A percentile compares a stretch with the other conserved stretches of the same genome.
These are phyloP conservation scores for Pezicula rhizophila DNA, from an alignment of 2,329 filamentous ascomycete species.

Conservation along the genomic window DNA sequence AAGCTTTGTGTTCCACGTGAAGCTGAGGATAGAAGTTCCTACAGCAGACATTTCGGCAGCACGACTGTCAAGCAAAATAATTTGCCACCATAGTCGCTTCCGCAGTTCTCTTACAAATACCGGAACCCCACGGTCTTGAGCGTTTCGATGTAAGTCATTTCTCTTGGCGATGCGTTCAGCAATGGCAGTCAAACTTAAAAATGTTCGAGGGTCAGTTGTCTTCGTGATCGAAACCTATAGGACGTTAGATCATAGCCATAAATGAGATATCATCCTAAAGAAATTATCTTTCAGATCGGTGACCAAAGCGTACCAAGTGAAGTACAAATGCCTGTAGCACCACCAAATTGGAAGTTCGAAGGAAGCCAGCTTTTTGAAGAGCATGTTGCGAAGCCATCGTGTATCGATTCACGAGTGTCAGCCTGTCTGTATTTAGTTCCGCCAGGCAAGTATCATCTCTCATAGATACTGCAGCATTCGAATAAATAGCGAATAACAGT, in stretches of 20 bases:
- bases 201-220: slow-evolving; percentile 33
- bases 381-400: slow-evolving; percentile 57
- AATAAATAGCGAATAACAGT: slow-evolving; percentile 62
- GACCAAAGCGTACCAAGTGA: slow-evolving; percentile 47
- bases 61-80: slow-evolving; percentile 54
- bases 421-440: slow-evolving; percentile 48
- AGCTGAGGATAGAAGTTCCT: slow-evolving; percentile 34
- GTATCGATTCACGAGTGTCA: slow-evolving; percentile 44
- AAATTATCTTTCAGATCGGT: no score
- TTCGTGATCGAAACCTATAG: slow-evolving; percentile 26
- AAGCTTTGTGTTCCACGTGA: slow-evolving; percentile 39
- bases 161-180: slow-evolving; percentile 42
- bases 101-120: slow-evolving; percentile 55
- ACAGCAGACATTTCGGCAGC: slow-evolving; percentile 48
- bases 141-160: slow-evolving; percentile 42
- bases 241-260: background rate
- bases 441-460: slow-evolving; percentile 45
- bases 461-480: slow-evolving; percentile 52
- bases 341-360: slow-evolving; percentile 58
- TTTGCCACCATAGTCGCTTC: slow-evolving; percentile 55
- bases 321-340: slow-evolving; percentile 63
- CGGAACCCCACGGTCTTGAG: slow-evolving; percentile 20
- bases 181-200: slow-evolving; percentile 42
- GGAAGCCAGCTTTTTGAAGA: slow-evolving; percentile 57
- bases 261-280: slow-evolving; percentile 10